Base-by-base conservation (phyloP, 1,284 basidiomycete genomes). In the Phlebopus sp. region DNA sequence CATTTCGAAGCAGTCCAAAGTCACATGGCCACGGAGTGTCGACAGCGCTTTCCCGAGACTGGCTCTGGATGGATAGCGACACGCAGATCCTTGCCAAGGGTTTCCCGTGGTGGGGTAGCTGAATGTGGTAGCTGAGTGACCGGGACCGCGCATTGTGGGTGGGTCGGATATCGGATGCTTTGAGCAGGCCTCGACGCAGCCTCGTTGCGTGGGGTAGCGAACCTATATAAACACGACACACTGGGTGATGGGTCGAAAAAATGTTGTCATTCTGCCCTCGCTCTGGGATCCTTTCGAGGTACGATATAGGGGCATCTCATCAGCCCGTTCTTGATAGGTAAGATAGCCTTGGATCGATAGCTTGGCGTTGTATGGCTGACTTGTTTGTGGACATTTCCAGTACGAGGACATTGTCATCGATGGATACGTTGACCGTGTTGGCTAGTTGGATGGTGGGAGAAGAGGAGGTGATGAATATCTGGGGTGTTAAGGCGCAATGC, bases 291-390 rank as follows among this genome's bases (percentile, higher is more conserved):
- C 46, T 42, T 42, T 40, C 30, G 15, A 27, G 37, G 41, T 31
- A 40, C 53, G 21, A 46, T 29, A 49, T 49, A 41, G 50, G 42
- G 46, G 10, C 31, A 51, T 47, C 48, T 51, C 54, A 51, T 45
- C 35, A 46, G 58, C 30, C 39, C 13, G 19, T 32, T 55, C 49
- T 55, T 52, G 46, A 59, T 51, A 52, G 59, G 59, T 52, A 50
- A 53, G 59, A 47, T 51, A 50, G 31, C 44, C 47, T 57, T 57
- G 34, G 29, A 55, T 53, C 52, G 62, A 64, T 58, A 51, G 46
- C 48, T 36, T 45, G 40, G 13, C 41, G 36, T 36, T 18, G 32
- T 34, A 40, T 27, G 15, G 37, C 42, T 43, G 29, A 46, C 34
- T 39, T 19, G 13, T 47, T 34, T 44, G 31, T 32, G 34, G 15